A percentile compares a stretch with the other conserved stretches of the same genome.
Evolutionary conservation across 1,139 yeast genomes (phyloP).

Genomic region (Candida anutae): DNA sequence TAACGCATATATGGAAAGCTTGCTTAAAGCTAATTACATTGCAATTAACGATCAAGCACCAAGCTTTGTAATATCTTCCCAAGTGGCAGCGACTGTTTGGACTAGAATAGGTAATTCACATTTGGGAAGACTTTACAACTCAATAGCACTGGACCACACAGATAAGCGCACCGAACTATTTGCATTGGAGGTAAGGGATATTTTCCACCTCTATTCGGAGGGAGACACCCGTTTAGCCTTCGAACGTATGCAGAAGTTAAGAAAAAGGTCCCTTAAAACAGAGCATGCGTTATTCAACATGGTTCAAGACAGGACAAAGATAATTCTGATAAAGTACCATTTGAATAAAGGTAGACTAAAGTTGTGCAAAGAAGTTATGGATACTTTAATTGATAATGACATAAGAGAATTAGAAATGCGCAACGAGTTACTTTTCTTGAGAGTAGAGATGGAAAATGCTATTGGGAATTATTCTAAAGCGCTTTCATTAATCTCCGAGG

Average conservation of each 20-base stretch:
- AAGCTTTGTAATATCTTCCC: conserved; percentile 40
- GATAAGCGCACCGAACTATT: conserved; percentile 20
- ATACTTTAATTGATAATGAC: conserved; percentile 15
- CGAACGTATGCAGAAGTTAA: conserved; percentile 18
- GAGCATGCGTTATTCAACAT: conserved; percentile 29
- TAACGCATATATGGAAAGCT: conserved; percentile 39
- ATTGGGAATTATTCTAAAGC: conserved; percentile 29
- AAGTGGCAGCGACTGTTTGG: conserved; percentile 44
- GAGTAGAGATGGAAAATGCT: conserved; percentile 13
- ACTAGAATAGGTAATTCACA: conserved; percentile 39
- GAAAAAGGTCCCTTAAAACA: conserved; percentile 10
- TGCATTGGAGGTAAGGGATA: conserved; percentile 32
- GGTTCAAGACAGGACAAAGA: conserved; percentile 28
- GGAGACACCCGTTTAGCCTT: conserved; percentile 37
- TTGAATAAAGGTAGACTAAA: conserved; percentile 28
- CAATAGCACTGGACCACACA: conserved; percentile 32
- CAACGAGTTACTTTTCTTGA: conserved; percentile 19
- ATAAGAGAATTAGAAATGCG: conserved; percentile 25
- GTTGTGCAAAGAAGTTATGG: conserved; percentile 16
- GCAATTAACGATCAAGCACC: conserved; percentile 29
- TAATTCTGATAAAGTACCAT: conserved; percentile 28
- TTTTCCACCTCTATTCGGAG: conserved; percentile 18
- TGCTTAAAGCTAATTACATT: conserved; percentile 47
- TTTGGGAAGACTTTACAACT: conserved; percentile 39
- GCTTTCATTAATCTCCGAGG: conserved; percentile 22